Evolutionary conservation across 306 rosid species (phyloP).

Genomic region (Cicer arietinum): DNA sequence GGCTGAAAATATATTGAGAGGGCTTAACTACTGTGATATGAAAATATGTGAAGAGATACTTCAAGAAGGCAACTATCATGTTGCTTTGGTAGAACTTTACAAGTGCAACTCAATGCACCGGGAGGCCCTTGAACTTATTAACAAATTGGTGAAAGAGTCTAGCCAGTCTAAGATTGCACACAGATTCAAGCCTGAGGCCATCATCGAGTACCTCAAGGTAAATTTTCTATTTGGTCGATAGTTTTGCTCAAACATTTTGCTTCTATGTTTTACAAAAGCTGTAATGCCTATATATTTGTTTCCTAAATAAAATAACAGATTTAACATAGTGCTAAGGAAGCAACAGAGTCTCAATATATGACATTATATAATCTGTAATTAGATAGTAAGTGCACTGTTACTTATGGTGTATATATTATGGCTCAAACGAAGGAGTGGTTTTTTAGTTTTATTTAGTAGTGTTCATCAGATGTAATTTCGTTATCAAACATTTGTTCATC

Average conservation of each 20-base stretch:
- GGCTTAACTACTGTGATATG: conserved; percentile 84
- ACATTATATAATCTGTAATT: conserved; percentile 23
- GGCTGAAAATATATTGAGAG: conserved; percentile 76
- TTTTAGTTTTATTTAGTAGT: conserved; percentile 19
- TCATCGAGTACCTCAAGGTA: conserved; percentile 97
- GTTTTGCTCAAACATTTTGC: conserved; percentile 24
- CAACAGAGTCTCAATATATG: conserved; percentile 22
- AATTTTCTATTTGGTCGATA: conserved; percentile 34
- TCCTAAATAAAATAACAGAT: conserved; percentile 25
- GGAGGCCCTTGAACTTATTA: conserved; percentile 86
- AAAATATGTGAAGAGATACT: conserved; percentile 89
- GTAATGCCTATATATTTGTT: conserved; percentile 15
- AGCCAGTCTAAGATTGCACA: conserved; percentile 62
- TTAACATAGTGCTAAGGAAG: conserved; percentile 34
- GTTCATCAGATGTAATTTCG: conserved; percentile 2
- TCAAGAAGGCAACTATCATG: conserved; percentile 60
- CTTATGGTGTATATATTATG: conserved; percentile 20
- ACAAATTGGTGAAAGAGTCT: conserved; percentile 71
- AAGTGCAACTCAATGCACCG: conserved; percentile 92
- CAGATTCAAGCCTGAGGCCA: conserved; percentile 79
- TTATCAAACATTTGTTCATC: neutral
- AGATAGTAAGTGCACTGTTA: conserved; percentile 29
- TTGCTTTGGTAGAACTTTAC: conserved; percentile 88
- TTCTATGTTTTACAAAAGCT: conserved; percentile 3
- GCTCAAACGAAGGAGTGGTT: conserved; percentile 22